phyloP scores from a whole-genome alignment of 352 stramenopile species.

The Globisporangium nagaii region DNA sequence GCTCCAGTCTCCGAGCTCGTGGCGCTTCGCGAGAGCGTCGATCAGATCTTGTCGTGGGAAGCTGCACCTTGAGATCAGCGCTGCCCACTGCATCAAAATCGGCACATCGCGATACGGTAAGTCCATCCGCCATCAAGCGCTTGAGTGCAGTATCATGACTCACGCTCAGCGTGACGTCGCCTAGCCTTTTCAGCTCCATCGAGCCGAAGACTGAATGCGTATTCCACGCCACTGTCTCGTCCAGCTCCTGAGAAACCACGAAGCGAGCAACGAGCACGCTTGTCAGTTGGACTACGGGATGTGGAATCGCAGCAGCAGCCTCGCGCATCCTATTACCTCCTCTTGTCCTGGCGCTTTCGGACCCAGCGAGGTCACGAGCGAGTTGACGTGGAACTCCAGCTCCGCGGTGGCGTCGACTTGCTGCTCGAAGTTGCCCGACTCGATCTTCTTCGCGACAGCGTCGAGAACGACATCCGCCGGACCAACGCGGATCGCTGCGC shows the following conservation, averaged over 20 bases:
- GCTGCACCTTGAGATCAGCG: slow-evolving; percentile 43
- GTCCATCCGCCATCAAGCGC: neutral
- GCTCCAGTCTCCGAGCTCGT: slow-evolving; percentile 50
- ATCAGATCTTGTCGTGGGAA: slow-evolving; percentile 25
- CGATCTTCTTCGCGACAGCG: slow-evolving; percentile 22
- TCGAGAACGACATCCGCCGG: slow-evolving; percentile 33
- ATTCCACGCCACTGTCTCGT: slow-evolving; percentile 20
- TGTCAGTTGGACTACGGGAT: too few relatives aligned
- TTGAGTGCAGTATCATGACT: too few relatives aligned
- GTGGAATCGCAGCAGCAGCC: slow-evolving; percentile 11
- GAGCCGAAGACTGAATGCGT: slow-evolving; percentile 40
- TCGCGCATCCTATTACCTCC: too few relatives aligned
- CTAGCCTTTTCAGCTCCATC: slow-evolving; percentile 40
- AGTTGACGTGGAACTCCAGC: slow-evolving; percentile 39
- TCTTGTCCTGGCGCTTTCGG: slow-evolving; percentile 10
- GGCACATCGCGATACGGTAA: too few relatives aligned
- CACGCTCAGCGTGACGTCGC: slow-evolving; percentile 44
- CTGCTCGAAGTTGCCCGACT: slow-evolving; percentile 23
- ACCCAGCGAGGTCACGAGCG: slow-evolving; percentile 27
- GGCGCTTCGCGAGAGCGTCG: slow-evolving; percentile 27
- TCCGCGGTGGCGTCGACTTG: slow-evolving; percentile 43
- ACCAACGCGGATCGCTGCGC: slow-evolving; percentile 34
- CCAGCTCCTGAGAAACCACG: neutral
- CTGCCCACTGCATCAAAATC: slow-evolving; percentile 25
- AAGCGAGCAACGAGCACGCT: neutral